These are phyloP conservation scores for Pouteria campechiana DNA, from an alignment of 179 eudicot species.

Conservation along the genomic window DNA sequence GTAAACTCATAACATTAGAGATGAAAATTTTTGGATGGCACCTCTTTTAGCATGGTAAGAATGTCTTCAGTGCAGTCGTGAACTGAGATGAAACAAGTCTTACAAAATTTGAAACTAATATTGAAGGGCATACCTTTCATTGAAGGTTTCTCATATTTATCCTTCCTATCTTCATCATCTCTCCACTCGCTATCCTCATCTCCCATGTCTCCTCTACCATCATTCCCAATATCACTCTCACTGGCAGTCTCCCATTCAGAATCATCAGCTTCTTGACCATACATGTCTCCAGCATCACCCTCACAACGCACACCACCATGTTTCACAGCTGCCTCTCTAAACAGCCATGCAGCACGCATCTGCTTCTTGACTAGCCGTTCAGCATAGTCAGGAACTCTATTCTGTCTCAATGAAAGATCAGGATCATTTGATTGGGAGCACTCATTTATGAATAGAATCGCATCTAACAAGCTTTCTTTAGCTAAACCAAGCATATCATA, in stretches of 20 bases:
- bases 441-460: constrained; percentile 82
- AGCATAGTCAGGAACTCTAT: constrained; percentile 93
- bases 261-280: constrained; percentile 79
- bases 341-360: constrained; percentile 94
- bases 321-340: constrained; percentile 85
- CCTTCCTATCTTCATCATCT: constrained; percentile 55
- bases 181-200: constrained; percentile 59
- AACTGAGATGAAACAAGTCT: too few species aligned
- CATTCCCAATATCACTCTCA: constrained; percentile 82
- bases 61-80: too few species aligned
- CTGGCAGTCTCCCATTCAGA: constrained; percentile 99
- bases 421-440: constrained; percentile 92
- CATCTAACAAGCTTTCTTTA: constrained; percentile 94
- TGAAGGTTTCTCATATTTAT: constrained; percentile 38
- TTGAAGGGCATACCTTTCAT: constrained; percentile 47
- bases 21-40: too few species aligned
- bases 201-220: constrained; percentile 49
- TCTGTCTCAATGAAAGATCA: constrained; percentile 79
- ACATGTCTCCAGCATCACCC: constrained; percentile 56
- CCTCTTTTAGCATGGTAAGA: too few species aligned
- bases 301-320: constrained; percentile 86
- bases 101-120: too few species aligned
- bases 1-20: too few species aligned
- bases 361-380: constrained; percentile 97
- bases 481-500: constrained; percentile 95